Base-by-base conservation (phyloP, 805 yeast genomes). In the Cyberlindnera misumaiensis region DNA sequence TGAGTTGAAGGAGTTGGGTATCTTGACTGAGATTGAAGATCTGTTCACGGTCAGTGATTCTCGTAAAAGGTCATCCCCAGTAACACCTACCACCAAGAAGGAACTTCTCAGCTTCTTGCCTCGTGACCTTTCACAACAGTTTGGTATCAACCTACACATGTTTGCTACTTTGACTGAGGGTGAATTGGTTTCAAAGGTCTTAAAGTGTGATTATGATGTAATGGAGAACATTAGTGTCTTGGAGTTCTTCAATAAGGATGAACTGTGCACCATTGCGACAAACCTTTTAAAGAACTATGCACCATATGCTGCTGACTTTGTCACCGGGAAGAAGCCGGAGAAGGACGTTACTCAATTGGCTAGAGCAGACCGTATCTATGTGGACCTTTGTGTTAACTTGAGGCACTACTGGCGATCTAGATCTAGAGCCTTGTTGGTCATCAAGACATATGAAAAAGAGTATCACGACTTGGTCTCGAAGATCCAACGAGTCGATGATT, bases 401-500 rank as follows among this genome's bases (percentile, higher is more conserved):
- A 83, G 83, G 47, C 79, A 78, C 45, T 93, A 93, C 58, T 94
- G 99, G 99, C 75, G 80, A 45, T 77, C 96, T 2, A 75, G 99
- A 56, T 83, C 90, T 63, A 67, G 96, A 44, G 95, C 96, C 0
- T 60, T 93, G 38, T 67, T 77, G 35, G 71, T 89, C 11, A 69
- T 79, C 9, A 75, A 83, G 33, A 71, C 79, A 2, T 87, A 73
- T 58, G 86, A 84, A 48, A 80, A 75, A 47, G 97, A 93, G 41
- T 88, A 86, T 58, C 65, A 68, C 20, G 93, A 83, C 40, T 63
- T 89, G 26, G 72, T 80, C 5, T 56, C 62, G 8, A 89, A 88
- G 56, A 64, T 93, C 38, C 72, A 80, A 42, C 54, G 70, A 33
- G 63, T 93, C 26, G 97, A 89, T 50, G 70, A 68, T 16, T 96